These are phyloP conservation scores for Trypanosoma caninum DNA, from an alignment of 208 protist genomes.

Conservation along the genomic window DNA sequence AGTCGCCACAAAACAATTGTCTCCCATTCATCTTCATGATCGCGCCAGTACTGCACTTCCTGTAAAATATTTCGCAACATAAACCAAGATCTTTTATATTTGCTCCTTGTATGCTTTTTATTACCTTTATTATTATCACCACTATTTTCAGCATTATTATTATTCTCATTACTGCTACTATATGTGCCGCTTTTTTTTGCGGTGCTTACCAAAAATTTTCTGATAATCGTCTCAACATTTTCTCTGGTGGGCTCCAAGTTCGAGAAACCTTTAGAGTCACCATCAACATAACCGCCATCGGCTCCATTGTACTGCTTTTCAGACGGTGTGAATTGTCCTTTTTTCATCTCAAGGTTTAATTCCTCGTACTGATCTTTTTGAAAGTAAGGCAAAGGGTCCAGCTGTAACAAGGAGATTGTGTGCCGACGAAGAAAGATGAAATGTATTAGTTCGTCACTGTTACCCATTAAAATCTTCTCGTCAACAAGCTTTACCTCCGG, in stretches of 20 bases:
- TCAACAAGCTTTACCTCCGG: constrained; percentile 4
- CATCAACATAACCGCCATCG: too few species aligned
- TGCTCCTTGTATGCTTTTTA: too few species aligned
- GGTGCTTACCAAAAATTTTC: constrained; percentile 15
- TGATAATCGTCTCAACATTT: constrained; percentile 10
- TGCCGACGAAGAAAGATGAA: constrained; percentile 19
- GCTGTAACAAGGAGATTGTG: not conserved
- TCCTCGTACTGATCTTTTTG: not conserved
- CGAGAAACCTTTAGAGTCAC: not conserved
- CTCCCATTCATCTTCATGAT: constrained; percentile 45
- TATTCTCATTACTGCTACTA: not conserved
- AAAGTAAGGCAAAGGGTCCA: constrained; percentile 4
- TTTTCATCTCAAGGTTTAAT: not conserved
- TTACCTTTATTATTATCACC: too few species aligned
- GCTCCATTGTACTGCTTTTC: constrained; percentile 1
- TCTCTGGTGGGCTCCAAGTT: constrained; percentile 1
- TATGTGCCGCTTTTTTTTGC: not conserved
- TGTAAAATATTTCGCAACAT: constrained; percentile 35
- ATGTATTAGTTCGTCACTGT: not conserved
- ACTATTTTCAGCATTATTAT: not conserved
- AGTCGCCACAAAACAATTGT: constrained; percentile 33
- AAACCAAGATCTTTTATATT: too few species aligned
- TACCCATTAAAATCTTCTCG: not conserved
- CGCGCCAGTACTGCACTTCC: constrained; percentile 47
- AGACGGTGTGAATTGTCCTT: not conserved